Base-by-base conservation (phyloP, 2,329 filamentous ascomycete genomes). In the Monilinia fructicola region DNA sequence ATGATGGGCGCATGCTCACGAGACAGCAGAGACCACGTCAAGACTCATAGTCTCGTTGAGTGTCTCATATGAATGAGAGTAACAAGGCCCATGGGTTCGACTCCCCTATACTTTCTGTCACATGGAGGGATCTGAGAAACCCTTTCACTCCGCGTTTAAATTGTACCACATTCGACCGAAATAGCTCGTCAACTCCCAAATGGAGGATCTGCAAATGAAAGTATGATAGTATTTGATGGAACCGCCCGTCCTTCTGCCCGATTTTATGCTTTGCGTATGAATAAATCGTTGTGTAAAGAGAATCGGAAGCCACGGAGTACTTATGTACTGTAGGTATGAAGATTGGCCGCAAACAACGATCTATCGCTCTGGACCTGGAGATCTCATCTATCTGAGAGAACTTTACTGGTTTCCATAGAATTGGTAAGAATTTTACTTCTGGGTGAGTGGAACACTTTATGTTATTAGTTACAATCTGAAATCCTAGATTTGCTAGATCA, bases 341-440 rank as follows among this genome's bases (percentile, higher is more conserved):
- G 9, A 7, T n/a, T 35, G 28, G 3, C 31, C 53, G 18, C 35
- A 38, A 44, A 28, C 44, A n/a, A 50, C 11, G 9, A 60, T 38
- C 44, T 50, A 26, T 26, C 14, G 42, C 28, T 11, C 18, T 35
- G 21, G 58, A 9, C 44, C 38, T 50, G 12, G n/a, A 23, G 48
- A 38, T 21, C n/a, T 38, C 12, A 48, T 48, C 35, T 44, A 35
- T 23, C 16, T 38, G 44, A 26, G 14, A 38, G 23, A 26, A 18
- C 31, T 18, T 50, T 14, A 38, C 44, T 38, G 4, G 28, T 48
- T 40, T 58, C 35, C 54, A 14, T n/a, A n/a, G 21, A 50, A 50
- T 28, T 38, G 46, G 16, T 38, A 40, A 42, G 42, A 59, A 21
- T 23, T 64, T 64, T 35, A 40, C 52, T 26, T 35, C 60, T 23